Base-by-base conservation (phyloP, 805 yeast species). In the Sungouiella blattae region DNA sequence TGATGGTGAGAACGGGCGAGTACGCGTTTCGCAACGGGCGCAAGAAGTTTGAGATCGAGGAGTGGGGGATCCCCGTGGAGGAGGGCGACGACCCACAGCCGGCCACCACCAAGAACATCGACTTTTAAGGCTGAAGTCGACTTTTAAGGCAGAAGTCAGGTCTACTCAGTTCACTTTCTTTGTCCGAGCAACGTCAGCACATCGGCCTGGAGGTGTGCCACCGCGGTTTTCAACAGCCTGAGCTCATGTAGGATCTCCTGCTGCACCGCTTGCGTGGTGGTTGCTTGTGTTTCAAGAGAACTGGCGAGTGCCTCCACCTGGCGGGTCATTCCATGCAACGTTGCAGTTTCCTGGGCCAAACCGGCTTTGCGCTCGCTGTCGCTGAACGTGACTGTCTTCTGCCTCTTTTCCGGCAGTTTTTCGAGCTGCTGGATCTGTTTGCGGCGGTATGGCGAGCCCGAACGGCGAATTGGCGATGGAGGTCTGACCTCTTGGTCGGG, bases 11-110 rank as follows among this genome's bases (percentile, higher is more conserved):
- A 37, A 69, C 70, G 39, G 81, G 84, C 40, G 97, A 89, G 59
- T 82, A 76, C 57, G 87, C 95, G 4, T 91, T 89, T 63, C 80
- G 81, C 53, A 86, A 87, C 46, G 91, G 96, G 11, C 74, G 84
- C 43, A 78, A 79, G 57, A 79, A 75, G 49, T 87, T 91, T 54
- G 96, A 86, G 51, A 82, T 93, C 35, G 91, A 86, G 46, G 87
- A 81, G 51, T 93, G 96, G 95, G 87, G 95, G n/a, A 93, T 93
- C 33, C 98, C 98, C 0, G 95, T 91, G 2, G 96, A 88, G 38
- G 94, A 83, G 39, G 84, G 71, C n/a, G 82, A 50, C 11, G 53
- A 71, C 11, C 73, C 64, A 25, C 51, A 37, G 34, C 45, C 24
- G 34, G 54, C 57, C 34, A 60, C 69, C 14, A 57, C 60, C 5